phyloP scores from a whole-genome alignment of 2,329 filamentous ascomycete genomes.

The Aspergillus cejpii region DNA sequence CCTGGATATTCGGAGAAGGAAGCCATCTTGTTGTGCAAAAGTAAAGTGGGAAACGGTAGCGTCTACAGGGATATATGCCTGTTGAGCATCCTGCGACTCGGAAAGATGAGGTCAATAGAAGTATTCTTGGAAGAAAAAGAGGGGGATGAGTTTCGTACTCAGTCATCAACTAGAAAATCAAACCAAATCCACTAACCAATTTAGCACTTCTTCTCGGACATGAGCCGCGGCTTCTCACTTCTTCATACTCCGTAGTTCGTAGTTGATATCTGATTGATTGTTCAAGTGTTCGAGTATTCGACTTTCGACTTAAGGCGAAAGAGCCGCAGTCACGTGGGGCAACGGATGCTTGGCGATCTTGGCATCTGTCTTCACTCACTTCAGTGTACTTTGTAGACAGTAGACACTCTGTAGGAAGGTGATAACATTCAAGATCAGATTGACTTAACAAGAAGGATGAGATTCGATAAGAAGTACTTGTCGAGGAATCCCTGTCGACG shows the following conservation, averaged over 20 bases:
- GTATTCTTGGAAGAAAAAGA: not conserved
- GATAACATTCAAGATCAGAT: too few species aligned
- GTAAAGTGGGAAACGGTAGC: not conserved
- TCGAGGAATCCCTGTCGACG: too few species aligned
- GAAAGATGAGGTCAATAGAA: not conserved
- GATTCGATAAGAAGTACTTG: too few species aligned
- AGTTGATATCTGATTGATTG: too few species aligned
- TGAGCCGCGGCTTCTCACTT: slow-evolving; percentile 17
- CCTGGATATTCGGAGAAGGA: slow-evolving; percentile 30
- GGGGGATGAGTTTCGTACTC: not conserved
- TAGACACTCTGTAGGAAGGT: too few species aligned
- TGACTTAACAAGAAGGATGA: too few species aligned
- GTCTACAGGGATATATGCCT: not conserved
- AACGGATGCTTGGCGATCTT: not conserved
- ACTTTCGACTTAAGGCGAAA: too few species aligned
- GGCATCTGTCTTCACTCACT: too few species aligned
- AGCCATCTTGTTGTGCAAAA: slow-evolving; percentile 25
- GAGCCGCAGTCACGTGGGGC: slow-evolving; percentile 5
- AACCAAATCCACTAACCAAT: slow-evolving; percentile 1
- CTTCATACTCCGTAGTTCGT: too few species aligned
- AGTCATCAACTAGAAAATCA: slow-evolving; percentile 2
- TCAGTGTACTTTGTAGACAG: too few species aligned
- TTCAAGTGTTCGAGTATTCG: too few species aligned
- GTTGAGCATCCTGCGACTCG: not conserved
- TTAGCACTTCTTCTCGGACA: slow-evolving; percentile 13